Conservation (phyloP, 129 eudicot species). For the Smallanthus sonchifolius region DNA sequence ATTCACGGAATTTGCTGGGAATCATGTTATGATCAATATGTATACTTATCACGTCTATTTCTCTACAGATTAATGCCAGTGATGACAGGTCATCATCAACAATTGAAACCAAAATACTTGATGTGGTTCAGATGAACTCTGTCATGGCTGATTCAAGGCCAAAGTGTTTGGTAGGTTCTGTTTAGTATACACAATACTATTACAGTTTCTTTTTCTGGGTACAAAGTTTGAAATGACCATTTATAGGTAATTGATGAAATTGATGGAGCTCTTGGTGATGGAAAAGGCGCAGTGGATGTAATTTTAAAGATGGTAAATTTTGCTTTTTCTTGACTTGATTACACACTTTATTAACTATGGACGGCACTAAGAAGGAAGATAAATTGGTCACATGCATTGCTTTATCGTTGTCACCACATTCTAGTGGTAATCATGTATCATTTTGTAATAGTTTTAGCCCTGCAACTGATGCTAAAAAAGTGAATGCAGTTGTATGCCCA, state of each 20-base stretch:
- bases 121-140: conserved; percentile 94
- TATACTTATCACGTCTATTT: conserved; percentile 2
- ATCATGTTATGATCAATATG: background rate
- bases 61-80: conserved; percentile 85
- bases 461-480: background rate
- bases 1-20: background rate
- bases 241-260: conserved; percentile 90
- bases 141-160: conserved; percentile 89
- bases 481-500: background rate
- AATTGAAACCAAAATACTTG: conserved; percentile 82
- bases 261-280: conserved; percentile 99
- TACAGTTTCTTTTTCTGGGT: background rate
- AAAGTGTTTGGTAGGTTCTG: conserved; percentile 78
- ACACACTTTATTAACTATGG: background rate
- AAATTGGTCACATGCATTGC: background rate
- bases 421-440: background rate
- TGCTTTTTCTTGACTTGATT: background rate
- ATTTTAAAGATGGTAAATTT: conserved; percentile 74
- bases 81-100: conserved; percentile 86
- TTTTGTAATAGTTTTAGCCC: background rate
- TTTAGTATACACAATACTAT: conserved; percentile 1
- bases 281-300: conserved; percentile 94
- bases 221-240: background rate
- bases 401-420: background rate
- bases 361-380: background rate